Evolutionary conservation across 2,329 filamentous ascomycete genomes (phyloP).

Genomic region (Canariomyces notabilis): DNA sequence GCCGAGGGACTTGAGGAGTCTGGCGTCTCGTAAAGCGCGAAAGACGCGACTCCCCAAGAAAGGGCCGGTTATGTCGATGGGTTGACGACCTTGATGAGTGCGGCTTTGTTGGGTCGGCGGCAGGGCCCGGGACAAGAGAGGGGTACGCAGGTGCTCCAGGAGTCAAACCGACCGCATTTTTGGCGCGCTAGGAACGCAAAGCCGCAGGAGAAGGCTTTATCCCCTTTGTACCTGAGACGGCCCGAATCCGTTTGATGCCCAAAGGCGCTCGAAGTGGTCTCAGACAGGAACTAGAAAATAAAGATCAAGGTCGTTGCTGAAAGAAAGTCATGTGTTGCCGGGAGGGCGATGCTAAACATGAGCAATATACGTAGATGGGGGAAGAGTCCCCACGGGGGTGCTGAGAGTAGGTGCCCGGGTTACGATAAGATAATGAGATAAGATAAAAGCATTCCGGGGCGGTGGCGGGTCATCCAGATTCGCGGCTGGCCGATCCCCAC

Average conservation of each 20-base stretch:
- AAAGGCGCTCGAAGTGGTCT: not conserved
- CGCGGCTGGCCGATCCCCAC: too few relatives aligned
- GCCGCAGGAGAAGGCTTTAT: conserved; percentile 1
- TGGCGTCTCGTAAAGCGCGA: not conserved
- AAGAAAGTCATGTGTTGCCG: not conserved
- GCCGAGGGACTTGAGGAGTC: not conserved
- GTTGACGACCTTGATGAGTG: not conserved
- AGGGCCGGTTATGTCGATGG: not conserved
- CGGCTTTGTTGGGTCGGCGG: conserved; percentile 4
- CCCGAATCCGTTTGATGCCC: not conserved
- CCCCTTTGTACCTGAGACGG: not conserved
- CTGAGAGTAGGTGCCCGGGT: too few relatives aligned
- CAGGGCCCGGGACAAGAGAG: conserved; percentile 3
- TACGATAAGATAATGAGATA: too few relatives aligned
- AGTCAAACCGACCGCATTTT: conserved; percentile 13
- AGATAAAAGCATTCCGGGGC: too few relatives aligned
- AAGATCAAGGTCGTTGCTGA: not conserved
- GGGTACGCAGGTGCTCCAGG: conserved; percentile 6
- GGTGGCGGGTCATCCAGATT: too few relatives aligned
- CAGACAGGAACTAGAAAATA: not conserved
- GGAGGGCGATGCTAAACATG: not conserved
- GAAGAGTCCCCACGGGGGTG: too few relatives aligned
- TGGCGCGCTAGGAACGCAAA: not conserved
- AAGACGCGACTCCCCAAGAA: not conserved
- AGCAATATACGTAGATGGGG: too few relatives aligned